Conservation (phyloP, 495 filamentous ascomycete genomes). For the Venustampulla echinocandica region DNA sequence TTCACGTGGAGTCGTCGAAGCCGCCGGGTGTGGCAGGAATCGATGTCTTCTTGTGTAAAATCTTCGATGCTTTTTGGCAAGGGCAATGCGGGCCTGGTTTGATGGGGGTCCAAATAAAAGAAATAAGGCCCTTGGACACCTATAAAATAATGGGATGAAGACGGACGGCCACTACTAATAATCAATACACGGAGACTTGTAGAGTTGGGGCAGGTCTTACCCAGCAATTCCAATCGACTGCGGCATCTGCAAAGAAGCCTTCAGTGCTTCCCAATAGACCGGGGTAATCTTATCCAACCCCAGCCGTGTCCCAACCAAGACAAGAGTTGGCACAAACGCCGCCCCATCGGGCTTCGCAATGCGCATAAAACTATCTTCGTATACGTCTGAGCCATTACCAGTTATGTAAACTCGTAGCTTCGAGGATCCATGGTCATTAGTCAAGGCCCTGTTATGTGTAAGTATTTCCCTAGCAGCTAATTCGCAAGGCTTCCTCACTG, state of each 20-base stretch:
- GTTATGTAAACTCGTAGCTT: constrained; percentile 78
- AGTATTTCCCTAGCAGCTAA: constrained; percentile 14
- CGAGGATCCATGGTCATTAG: constrained; percentile 45
- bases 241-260: constrained; percentile 66
- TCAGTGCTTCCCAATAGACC: constrained; percentile 85
- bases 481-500: constrained; percentile 52
- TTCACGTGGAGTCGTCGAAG: constrained; percentile 72
- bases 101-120: constrained; percentile 94
- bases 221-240: constrained; percentile 95
- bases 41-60: constrained; percentile 64
- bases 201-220: constrained; percentile 41
- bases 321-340: constrained; percentile 71
- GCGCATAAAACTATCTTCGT: constrained; percentile 75
- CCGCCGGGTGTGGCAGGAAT: constrained; percentile 79
- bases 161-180: constrained; percentile 68
- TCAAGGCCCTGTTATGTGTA: constrained; percentile 53
- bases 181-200: background rate
- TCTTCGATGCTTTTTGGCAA: constrained; percentile 38
- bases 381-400: constrained; percentile 83
- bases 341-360: constrained; percentile 56
- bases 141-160: constrained; percentile 92
- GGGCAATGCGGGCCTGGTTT: constrained; percentile 60
- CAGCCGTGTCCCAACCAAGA: constrained; percentile 78
- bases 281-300: constrained; percentile 91
- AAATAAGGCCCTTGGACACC: constrained; percentile 83